phyloP scores from a whole-genome alignment of 495 filamentous ascomycete genomes.

The Hyaloscypha hepaticicola region DNA sequence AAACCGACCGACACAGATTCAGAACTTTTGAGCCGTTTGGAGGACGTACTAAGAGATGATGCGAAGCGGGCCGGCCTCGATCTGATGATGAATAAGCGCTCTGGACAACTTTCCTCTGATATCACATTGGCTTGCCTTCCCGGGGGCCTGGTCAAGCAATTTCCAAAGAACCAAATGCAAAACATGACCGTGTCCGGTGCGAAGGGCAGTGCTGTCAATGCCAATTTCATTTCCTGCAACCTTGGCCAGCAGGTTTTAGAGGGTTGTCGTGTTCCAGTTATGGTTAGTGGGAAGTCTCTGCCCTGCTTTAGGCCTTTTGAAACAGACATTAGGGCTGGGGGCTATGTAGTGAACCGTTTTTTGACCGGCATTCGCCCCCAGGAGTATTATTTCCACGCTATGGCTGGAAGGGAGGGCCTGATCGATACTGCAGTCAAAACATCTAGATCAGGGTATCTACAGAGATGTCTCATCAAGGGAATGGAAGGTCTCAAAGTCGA shows the following conservation, averaged over 20 bases:
- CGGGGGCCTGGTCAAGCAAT: conserved; percentile 78
- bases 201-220: conserved; percentile 91
- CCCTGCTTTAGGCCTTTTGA: conserved; percentile 94
- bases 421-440: conserved; percentile 99
- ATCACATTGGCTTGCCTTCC: conserved; percentile 81
- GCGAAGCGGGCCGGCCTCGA: conserved; percentile 87
- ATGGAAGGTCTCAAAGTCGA: conserved; percentile 94
- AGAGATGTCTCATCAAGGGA: conserved; percentile 97
- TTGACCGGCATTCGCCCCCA: conserved; percentile 97
- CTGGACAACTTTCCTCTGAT: conserved; percentile 68
- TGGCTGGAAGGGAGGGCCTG: conserved; percentile 97
- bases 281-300: conserved; percentile 96
- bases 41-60: conserved; percentile 88
- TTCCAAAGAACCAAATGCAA: conserved; percentile 98
- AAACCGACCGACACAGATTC: conserved; percentile 57
- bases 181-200: conserved; percentile 96
- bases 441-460: conserved; percentile 91
- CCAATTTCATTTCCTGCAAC: conserved; percentile 96
- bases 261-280: conserved; percentile 89
- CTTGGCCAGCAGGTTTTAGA: conserved; percentile 96
- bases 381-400: conserved; percentile 99
- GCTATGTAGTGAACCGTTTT: conserved; percentile 94
- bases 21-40: conserved; percentile 72
- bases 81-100: conserved; percentile 73
- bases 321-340: conserved; percentile 84